phyloP scores from a whole-genome alignment of 805 yeast species.

The Kregervanrija delftensis region DNA sequence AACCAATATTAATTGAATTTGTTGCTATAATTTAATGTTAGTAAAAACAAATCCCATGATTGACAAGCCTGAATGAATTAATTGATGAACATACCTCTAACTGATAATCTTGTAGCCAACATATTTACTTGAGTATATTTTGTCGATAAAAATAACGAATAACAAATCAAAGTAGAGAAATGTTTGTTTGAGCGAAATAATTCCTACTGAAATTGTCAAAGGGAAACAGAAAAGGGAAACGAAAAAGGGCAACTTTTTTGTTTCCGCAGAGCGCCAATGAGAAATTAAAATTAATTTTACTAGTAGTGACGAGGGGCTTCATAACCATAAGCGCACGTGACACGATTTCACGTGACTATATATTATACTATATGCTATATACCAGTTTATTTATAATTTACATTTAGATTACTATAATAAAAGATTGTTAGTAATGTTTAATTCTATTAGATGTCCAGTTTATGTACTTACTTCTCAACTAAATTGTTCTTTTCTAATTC shows the following conservation, averaged over 20 bases:
- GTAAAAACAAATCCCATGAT: neutral
- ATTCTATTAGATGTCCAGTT: neutral
- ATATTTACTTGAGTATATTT: slow-evolving; percentile 8
- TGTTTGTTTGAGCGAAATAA: slow-evolving; percentile 3
- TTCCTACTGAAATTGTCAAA: neutral
- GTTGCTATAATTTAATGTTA: neutral
- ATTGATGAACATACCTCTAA: slow-evolving; percentile 20
- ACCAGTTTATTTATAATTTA: too few species aligned
- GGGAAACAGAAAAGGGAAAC: neutral
- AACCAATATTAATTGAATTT: slow-evolving; percentile 5
- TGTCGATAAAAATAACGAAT: neutral
- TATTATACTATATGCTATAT: too few species aligned
- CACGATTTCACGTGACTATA: neutral
- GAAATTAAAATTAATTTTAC: too few species aligned
- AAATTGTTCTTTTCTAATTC: slow-evolving; percentile 49
- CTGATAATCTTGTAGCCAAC: slow-evolving; percentile 26
- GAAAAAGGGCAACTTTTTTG: too few species aligned
- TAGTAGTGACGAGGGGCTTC: too few species aligned
- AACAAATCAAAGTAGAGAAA: neutral
- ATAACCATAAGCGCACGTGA: too few species aligned
- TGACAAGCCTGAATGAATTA: neutral
- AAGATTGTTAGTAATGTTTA: slow-evolving; percentile 1
- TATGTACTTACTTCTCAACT: slow-evolving; percentile 15
- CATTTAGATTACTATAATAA: neutral
- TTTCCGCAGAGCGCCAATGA: too few species aligned